A percentile compares a stretch with the other conserved stretches of the same genome.
phyloP scores from a whole-genome alignment of 2,329 filamentous ascomycete species.

The Didymella sp. region DNA sequence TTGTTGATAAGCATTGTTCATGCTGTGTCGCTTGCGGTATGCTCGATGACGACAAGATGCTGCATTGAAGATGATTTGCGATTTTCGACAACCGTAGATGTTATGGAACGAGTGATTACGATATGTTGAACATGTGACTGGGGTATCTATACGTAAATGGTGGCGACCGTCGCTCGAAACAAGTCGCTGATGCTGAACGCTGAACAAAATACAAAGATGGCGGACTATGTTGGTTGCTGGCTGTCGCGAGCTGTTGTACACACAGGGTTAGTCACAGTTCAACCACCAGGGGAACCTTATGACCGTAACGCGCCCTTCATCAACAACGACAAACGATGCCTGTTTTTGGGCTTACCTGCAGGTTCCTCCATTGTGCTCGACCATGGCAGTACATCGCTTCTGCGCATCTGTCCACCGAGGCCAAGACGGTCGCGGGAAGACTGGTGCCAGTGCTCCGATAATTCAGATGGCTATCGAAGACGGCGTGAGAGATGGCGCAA shows the following conservation, averaged over 20 bases:
- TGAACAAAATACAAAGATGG: constrained; percentile 13
- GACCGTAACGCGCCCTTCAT: constrained; percentile 20
- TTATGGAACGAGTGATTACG: constrained; percentile 8
- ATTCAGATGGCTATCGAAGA: constrained; percentile 45
- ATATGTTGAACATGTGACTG: constrained; percentile 15
- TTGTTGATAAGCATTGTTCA: not conserved
- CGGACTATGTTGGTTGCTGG: constrained; percentile 13
- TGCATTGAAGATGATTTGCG: not conserved
- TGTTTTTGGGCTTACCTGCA: constrained; percentile 31
- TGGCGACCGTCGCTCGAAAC: constrained; percentile 9
- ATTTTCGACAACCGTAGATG: not conserved
- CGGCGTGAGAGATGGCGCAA: constrained; percentile 32
- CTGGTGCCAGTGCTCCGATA: constrained; percentile 47
- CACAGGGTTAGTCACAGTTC: constrained; percentile 16
- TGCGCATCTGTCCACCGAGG: constrained; percentile 45
- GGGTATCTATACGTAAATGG: constrained; percentile 20
- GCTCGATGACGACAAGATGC: constrained; percentile 1
- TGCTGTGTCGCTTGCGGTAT: constrained; percentile 3
- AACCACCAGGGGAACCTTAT: constrained; percentile 19
- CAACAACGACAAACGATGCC: constrained; percentile 39
- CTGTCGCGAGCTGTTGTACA: constrained; percentile 15
- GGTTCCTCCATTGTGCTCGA: constrained; percentile 26
- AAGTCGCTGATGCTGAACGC: constrained; percentile 16
- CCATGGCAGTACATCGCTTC: constrained; percentile 43
- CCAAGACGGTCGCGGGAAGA: constrained; percentile 48